Evolutionary conservation across 208 protist species (phyloP).

Genomic region (Trypanosoma scelopori): DNA sequence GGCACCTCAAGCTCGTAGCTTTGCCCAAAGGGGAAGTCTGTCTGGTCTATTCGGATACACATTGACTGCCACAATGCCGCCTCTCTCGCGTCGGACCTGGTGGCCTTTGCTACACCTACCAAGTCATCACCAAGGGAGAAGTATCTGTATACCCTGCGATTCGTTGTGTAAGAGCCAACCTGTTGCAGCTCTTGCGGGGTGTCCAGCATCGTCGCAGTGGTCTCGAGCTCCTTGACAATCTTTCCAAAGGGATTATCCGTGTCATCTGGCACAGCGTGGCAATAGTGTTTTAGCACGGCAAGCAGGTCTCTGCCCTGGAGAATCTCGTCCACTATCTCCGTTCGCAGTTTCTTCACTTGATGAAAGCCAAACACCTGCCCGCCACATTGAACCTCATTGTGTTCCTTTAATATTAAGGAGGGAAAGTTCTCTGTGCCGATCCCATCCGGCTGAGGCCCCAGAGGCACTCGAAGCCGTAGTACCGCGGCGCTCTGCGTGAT

Average conservation of each 20-base stretch:
- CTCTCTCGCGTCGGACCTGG: constrained; percentile 9
- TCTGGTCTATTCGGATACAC: constrained; percentile 47
- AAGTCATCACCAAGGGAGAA: background rate
- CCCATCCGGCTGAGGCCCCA: constrained; percentile 13
- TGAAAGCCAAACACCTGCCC: constrained; percentile 63
- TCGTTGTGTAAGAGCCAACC: constrained; percentile 18
- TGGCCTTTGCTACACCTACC: background rate
- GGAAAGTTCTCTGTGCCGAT: background rate
- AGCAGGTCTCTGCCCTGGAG: constrained; percentile 21
- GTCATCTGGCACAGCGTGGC: background rate
- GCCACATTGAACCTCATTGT: constrained; percentile 61
- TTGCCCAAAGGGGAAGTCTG: constrained; percentile 53
- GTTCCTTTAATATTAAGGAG: constrained; percentile 50
- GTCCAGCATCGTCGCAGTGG: background rate
- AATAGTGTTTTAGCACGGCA: constrained; percentile 25
- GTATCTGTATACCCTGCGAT: constrained; percentile 18
- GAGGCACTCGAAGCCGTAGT: constrained; percentile 66
- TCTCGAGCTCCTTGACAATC: constrained; percentile 3
- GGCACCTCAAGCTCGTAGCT: constrained; percentile 81
- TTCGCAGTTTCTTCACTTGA: constrained; percentile 45
- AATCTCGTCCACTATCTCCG: constrained; percentile 41
- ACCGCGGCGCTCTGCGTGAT: constrained; percentile 40
- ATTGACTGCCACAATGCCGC: constrained; percentile 21
- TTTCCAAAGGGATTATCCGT: background rate
- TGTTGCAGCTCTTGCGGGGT: background rate